Base-by-base conservation (phyloP, 805 yeast species). In the Komagataella pastoris region DNA sequence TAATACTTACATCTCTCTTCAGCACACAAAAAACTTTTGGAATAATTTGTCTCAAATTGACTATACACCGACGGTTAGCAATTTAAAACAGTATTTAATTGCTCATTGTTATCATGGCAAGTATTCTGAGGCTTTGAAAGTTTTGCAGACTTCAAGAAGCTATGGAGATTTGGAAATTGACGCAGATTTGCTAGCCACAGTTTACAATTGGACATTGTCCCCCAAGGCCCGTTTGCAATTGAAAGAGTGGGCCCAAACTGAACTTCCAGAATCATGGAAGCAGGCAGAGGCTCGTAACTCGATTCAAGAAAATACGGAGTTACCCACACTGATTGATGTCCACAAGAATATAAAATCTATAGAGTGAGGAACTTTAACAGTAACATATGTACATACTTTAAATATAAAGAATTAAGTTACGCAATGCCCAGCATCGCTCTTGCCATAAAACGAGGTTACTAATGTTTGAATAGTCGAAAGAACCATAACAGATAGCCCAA, bases 391-490 rank as follows among this genome's bases (percentile, higher is more conserved):
- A 30, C 40, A 30, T 30, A 30, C 36, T 7, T 7, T 24, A 3
- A 24, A 24, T 24, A 24, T 10, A 24, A 30, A 21, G 23, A 21
- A 30, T 30, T 8, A 30, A 30, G 40, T 10, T 30, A 30, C 40
- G 40, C 40, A 30, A 30, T 30, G 40, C 40, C 40, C 40, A 30
- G 40, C 40, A 30, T 70, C 76, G 18, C 66, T 74, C 10, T 65
- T 68, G 40, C 8, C 6, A 30, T 30, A 14, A 12, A 74, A 40
- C 21, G 80, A 69, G 45, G 73, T 69, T n/a, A 72, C 54, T 2
- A 88, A 71, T 1, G 95, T 86, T 71, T 85, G 90, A 17, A 76
- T 66, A 0, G 95, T 82, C n/a, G 96, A 85, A 12, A 88, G 69
- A 36, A 87, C 55, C 93, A 91, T 85, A 14, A 91, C 85, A 2